Conservation (phyloP, 2,329 filamentous ascomycete genomes). For the Neofusicoccum parvum region DNA sequence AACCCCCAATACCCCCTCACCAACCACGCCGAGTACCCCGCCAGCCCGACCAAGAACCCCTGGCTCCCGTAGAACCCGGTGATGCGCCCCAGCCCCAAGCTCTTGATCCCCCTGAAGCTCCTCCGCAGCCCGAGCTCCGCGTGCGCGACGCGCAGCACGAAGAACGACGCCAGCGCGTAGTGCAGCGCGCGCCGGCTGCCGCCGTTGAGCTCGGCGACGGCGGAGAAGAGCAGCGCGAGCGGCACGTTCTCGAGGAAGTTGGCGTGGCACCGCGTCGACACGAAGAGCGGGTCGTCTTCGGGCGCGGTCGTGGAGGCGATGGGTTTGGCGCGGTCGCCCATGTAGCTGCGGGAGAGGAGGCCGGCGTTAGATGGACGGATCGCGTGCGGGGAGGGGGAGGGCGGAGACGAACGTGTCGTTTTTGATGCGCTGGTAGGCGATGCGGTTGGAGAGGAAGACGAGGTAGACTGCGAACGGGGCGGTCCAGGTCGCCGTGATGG, state of each 20-base stretch:
- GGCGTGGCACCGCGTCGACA: slow-evolving; percentile 40
- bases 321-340: slow-evolving; percentile 29
- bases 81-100: slow-evolving; percentile 29
- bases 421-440: slow-evolving; percentile 38
- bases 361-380: background rate
- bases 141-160: slow-evolving; percentile 44
- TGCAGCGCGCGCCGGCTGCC: slow-evolving; percentile 42
- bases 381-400: background rate
- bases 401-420: slow-evolving; percentile 31
- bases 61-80: slow-evolving; percentile 37
- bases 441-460: slow-evolving; percentile 43
- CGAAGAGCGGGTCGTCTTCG: slow-evolving; percentile 30
- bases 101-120: slow-evolving; percentile 23
- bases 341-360: slow-evolving; percentile 23
- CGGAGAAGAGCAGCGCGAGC: slow-evolving; percentile 39
- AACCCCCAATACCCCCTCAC: slow-evolving; percentile 34
- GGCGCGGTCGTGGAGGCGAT: background rate
- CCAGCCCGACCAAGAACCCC: slow-evolving; percentile 30
- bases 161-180: slow-evolving; percentile 40
- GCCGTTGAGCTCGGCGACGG: slow-evolving; percentile 50
- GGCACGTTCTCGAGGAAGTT: slow-evolving; percentile 52
- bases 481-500: slow-evolving; percentile 43
- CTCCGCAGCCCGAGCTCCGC: slow-evolving; percentile 42
- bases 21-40: slow-evolving; percentile 35
- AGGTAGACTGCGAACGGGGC: slow-evolving; percentile 47